Evolutionary conservation across 2,329 filamentous ascomycete genomes (phyloP).

Genomic region (Arthroderma sp.): DNA sequence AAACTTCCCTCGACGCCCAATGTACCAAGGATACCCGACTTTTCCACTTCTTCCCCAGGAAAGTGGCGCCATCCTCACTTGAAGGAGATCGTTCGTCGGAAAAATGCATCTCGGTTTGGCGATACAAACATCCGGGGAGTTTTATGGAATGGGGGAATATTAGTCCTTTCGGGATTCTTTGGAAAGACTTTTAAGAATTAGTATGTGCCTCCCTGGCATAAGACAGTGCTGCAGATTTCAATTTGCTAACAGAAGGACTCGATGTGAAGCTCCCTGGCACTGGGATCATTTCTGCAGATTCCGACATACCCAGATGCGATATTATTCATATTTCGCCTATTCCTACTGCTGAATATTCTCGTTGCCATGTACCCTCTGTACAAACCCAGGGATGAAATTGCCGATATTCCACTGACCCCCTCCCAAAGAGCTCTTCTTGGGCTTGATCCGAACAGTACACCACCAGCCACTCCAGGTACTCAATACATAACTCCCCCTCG

Average conservation of each 20-base stretch:
- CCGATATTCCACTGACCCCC: constrained; percentile 84
- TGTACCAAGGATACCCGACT: constrained; percentile 16
- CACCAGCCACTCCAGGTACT: constrained; percentile 51
- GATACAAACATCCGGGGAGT: constrained; percentile 62
- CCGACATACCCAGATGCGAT: constrained; percentile 31
- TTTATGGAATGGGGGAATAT: constrained; percentile 49
- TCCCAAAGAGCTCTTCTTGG: constrained; percentile 75
- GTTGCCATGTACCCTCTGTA: constrained; percentile 60
- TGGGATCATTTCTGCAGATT: constrained; percentile 22
- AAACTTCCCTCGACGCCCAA: constrained; percentile 31
- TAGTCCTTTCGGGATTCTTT: constrained; percentile 38
- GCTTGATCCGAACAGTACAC: constrained; percentile 54
- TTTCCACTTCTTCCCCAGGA: constrained; percentile 41
- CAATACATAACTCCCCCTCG: constrained; percentile 75
- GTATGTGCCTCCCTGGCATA: constrained; percentile 15
- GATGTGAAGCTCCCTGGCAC: constrained; percentile 21
- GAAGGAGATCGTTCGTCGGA: constrained; percentile 71
- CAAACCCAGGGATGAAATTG: constrained; percentile 58
- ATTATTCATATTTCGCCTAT: constrained; percentile 45
- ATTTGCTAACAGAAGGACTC: constrained; percentile 9
- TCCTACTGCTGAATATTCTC: constrained; percentile 57
- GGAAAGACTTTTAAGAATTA: constrained; percentile 25
- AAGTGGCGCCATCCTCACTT: constrained; percentile 85
- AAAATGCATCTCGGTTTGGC: constrained; percentile 64
- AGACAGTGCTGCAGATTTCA: neutral